Evolutionary conservation across 495 filamentous ascomycete species (phyloP), one percentile per base, ranked within the genome.

Genomic region (Aspergillus steynii): DNA sequence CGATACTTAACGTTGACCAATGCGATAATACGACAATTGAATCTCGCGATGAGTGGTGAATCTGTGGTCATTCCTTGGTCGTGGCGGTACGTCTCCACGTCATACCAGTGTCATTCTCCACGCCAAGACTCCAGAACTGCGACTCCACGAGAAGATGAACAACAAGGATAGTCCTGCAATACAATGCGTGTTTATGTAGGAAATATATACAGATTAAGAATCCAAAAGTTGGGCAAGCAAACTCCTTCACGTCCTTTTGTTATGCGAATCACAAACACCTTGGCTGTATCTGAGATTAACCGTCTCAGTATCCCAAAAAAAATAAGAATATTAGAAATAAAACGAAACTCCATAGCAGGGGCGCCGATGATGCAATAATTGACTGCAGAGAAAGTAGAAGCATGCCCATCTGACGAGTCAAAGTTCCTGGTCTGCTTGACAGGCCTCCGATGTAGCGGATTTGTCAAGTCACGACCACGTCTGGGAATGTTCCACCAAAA

Each of bases 181-280:
- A 3, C 37, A 14, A 42, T 42, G 37, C 37, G 12, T 42, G 37
- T 42, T 42, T 42, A 42, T 42, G 37, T 12, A 10, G 37, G 37
- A 1, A 42, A 1, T 42, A 42, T 42, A 2, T 42, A 42, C 37
- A 42, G 9, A 14, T 37, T 12, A 42, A 42, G 37, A 42, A 42
- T 42, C 37, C 37, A 42, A 42, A 34, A 34, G 4, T 42, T 42
- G 12, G 37, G 10, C 37, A 42, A 42, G 14, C 37, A 14, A 14
- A 42, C 37, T 42, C 37, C 37, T 42, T 42, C 48, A 26, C 25
- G 42, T 46, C 42, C 48, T 50, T 50, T 29, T 50, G 25, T 29
- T 29, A 50, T 50, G n/a, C 48, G 10, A 50, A 26, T 29, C 48
- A 26, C 48, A 50, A 50, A 50, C 48, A 50, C 48, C 48, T 50